Evolutionary conservation across 495 filamentous ascomycete species (phyloP), one percentile per base, ranked within the genome.

Genomic region (Neurospora hispaniola): DNA sequence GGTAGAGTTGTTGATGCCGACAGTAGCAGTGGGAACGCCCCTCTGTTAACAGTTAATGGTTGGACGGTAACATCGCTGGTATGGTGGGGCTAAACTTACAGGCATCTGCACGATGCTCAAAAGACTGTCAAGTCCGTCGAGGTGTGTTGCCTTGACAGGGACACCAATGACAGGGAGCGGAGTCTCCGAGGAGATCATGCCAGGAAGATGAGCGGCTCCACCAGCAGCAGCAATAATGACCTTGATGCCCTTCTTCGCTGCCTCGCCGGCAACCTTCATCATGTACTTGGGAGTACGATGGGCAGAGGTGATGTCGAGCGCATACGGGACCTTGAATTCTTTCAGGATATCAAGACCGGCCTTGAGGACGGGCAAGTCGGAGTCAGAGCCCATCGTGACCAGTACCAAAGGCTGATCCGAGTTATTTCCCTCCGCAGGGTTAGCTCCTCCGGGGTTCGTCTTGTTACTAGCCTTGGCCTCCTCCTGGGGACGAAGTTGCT

Each of bases 51-150:
- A 70, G 39, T 31, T 27, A 35, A 8, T 20, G 35, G 35, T 2
- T 27, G n/a, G 46, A 59, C 39, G 20, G 20, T 5, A 7, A 59
- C 14, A 1, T 59, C 14, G 66, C 70, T 16, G 69, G 44, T 40
- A 54, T 71, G 14, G 75, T 74, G 79, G 70, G 62, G 2, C 9
- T 27, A 27, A 66, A 80, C 76, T 66, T 73, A 79, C 75, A 42
- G 95, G 96, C 96, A 99, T 97, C 81, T 97, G 94, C 11, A 94
- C 92, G 78, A 97, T 97, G 75, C 91, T 94, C 76, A 93, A 87
- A 76, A 98, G 80, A 78, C 92, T 95, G 79, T 99, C 96, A 72
- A 95, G 86, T 42, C 96, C 95, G 80, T 97, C 96, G 48, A 97
- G 81, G 9, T 90, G 88, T 74, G 90, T 95, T 4, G 92, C 93